Evolutionary conservation across 2,329 filamentous ascomycete species (phyloP), one percentile per base, ranked within the genome.

Genomic region (Aspergillus sp.): DNA sequence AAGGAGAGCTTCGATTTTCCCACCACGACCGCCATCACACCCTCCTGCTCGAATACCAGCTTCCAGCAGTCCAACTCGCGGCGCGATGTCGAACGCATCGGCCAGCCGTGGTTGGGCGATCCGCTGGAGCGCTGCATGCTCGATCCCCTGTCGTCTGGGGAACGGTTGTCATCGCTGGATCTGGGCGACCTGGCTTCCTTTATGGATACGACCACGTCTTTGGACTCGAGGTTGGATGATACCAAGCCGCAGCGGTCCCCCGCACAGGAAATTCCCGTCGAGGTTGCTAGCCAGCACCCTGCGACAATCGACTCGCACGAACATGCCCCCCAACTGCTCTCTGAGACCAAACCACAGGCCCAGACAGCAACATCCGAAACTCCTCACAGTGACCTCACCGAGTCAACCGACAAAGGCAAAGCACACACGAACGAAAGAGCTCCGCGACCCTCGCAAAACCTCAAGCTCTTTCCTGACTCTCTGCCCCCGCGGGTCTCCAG

Each of bases 1-100:
- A 52, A 46, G 30, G 36, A 9, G 26, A 62, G 55, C 35, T 30
- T 59, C 7, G 59, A 57, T 10, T 52, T 53, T 19, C 19, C 19
- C 19, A 19, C 19, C 2, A 19, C 19, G 19, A 19, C 19, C 19
- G 19, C 19, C 19, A 19, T 19, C 42, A 50, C 56, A 48, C 46
- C 36, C 10, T 48, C 52, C 4, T 43, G 46, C 19, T 52, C 51
- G 7, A 35, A 47, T 8, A 47, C 48, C 38, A 42, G 49, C 42
- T 8, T 48, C 48, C 38, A 42, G 49, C 42, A 47, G 53, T 52
- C 62, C 0, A 64, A 51, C 40, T 58, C 60, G 32, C 59, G 51
- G 46, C 56, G 59, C 33, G 65, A 68, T 42, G 61, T 68, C 19
- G 64, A 68, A 47, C 59, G 52, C 27, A 67, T 67, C 44, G 66